Conservation (phyloP, 305 asterid species). For the Fraxinus velutina region DNA sequence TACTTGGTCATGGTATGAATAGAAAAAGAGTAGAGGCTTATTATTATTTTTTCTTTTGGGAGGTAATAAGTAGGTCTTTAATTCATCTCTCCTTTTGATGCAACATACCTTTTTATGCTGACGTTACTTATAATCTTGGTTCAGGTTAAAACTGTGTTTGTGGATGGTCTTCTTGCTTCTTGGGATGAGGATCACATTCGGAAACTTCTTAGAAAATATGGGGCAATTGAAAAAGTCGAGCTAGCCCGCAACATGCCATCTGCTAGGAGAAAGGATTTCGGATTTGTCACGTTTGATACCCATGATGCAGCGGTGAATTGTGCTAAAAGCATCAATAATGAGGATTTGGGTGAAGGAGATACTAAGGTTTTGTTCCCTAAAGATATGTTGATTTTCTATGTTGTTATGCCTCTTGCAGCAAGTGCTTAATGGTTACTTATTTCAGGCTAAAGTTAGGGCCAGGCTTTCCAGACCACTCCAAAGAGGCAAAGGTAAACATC, state of each 20-base stretch:
- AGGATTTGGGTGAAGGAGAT: constrained; percentile 84
- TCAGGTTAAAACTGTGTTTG: constrained; percentile 94
- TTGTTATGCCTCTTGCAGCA: not conserved
- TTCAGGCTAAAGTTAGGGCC: constrained; percentile 97
- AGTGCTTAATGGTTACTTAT: constrained; percentile 21
- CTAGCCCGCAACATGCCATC: constrained; percentile 98
- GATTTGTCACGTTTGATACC: constrained; percentile 77
- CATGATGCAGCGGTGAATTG: constrained; percentile 94
- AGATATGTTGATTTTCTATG: not conserved
- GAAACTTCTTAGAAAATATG: constrained; percentile 66
- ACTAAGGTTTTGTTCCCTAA: constrained; percentile 52
- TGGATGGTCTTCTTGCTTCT: constrained; percentile 86
- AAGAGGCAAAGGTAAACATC: constrained; percentile 88
- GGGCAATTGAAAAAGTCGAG: constrained; percentile 81
- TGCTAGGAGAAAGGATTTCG: constrained; percentile 95
- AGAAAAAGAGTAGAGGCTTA: not conserved
- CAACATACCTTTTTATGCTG: not conserved
- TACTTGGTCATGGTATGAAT: not conserved
- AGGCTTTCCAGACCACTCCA: constrained; percentile 94
- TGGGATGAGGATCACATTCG: constrained; percentile 81
- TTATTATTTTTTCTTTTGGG: not conserved
- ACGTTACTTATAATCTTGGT: constrained; percentile 10
- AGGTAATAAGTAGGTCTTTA: not conserved
- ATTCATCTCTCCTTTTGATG: not conserved
- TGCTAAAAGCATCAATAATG: constrained; percentile 88